Conservation (phyloP, 305 asterid genomes). For the Fraxinus sp. region DNA sequence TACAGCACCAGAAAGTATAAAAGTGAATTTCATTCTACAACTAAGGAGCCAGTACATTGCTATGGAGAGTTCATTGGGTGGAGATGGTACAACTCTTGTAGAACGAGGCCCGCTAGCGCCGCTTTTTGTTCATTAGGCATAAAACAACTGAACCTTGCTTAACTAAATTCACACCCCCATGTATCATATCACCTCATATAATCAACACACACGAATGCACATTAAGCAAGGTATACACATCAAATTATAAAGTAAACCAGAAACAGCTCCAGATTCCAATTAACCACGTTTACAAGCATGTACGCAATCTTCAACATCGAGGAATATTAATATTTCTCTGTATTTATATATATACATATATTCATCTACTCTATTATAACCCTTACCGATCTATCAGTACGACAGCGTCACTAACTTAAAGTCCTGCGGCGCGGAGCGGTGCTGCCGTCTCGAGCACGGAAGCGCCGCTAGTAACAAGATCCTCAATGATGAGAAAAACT, state of each 20-base stretch:
- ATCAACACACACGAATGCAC: not conserved
- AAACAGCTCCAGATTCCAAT: not conserved
- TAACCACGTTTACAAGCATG: not conserved
- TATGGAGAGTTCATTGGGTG: too few species aligned
- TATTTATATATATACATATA: too few species aligned
- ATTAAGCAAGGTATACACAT: not conserved
- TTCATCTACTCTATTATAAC: not conserved
- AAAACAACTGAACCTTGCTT: not conserved
- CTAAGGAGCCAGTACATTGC: too few species aligned
- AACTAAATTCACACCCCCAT: not conserved
- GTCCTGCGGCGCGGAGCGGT: slow-evolving; percentile 79
- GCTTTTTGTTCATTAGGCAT: not conserved
- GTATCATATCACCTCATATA: not conserved
- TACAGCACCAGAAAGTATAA: too few species aligned
- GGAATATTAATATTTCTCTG: not conserved
- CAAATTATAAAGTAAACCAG: not conserved
- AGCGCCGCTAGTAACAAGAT: slow-evolving; percentile 94
- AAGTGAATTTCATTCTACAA: too few species aligned
- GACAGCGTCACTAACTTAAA: slow-evolving; percentile 78
- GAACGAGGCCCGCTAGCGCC: not conserved
- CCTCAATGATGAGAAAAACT: slow-evolving; percentile 74
- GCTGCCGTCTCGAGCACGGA: slow-evolving; percentile 91
- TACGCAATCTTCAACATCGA: not conserved
- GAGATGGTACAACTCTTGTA: not conserved
- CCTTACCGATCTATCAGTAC: slow-evolving; percentile 87